Conservation (phyloP, 805 yeast genomes). For the Metschnikowia cubensis region DNA sequence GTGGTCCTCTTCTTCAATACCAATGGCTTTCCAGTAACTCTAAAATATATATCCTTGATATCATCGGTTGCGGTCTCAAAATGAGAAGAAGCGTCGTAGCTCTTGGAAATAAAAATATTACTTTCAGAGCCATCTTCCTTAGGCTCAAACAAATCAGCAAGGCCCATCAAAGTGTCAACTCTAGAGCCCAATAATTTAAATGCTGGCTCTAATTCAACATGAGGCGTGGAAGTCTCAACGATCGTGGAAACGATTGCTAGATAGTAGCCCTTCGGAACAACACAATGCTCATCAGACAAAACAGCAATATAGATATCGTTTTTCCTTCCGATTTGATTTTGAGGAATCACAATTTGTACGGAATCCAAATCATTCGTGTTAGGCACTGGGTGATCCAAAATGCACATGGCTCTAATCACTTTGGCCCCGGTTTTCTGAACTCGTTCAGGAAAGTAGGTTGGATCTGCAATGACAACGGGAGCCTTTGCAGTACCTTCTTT, state of each 20-base stretch:
- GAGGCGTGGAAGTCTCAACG: slow-evolving; percentile 90
- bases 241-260: slow-evolving; percentile 92
- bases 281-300: slow-evolving; percentile 84
- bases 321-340: slow-evolving; percentile 88
- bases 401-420: slow-evolving; percentile 83
- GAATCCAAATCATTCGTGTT: slow-evolving; percentile 81
- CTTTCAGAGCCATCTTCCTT: slow-evolving; percentile 74
- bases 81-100: slow-evolving; percentile 93
- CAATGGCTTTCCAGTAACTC: slow-evolving; percentile 89
- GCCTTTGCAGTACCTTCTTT: slow-evolving; percentile 91
- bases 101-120: slow-evolving; percentile 76
- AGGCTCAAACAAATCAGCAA: slow-evolving; percentile 89
- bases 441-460: slow-evolving; percentile 90
- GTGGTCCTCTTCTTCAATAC: slow-evolving; percentile 74
- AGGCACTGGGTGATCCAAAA: slow-evolving; percentile 85
- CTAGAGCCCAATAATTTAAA: slow-evolving; percentile 80
- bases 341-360: slow-evolving; percentile 92
- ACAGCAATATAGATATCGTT: slow-evolving; percentile 94
- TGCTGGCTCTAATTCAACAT: slow-evolving; percentile 88
- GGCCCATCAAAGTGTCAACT: slow-evolving; percentile 87
- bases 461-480: slow-evolving; percentile 93
- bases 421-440: slow-evolving; percentile 68
- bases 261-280: slow-evolving; percentile 82
- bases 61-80: slow-evolving; percentile 96
- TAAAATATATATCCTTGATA: slow-evolving; percentile 86